A percentile compares a stretch with the other conserved stretches of the same genome.
phyloP scores from a whole-genome alignment of 768 basidiomycete genomes.

The Mycena latifolia region DNA sequence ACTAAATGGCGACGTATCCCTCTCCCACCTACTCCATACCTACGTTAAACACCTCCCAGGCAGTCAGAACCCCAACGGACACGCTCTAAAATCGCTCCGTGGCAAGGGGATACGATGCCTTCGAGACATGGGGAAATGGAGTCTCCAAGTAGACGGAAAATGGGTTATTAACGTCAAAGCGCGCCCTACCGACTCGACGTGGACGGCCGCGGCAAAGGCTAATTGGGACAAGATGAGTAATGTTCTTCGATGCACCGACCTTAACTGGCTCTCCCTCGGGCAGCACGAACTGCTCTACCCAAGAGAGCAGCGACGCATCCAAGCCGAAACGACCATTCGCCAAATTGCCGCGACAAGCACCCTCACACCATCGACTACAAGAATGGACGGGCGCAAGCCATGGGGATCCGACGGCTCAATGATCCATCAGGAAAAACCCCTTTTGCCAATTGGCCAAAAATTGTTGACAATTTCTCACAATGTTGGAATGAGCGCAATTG shows the following conservation, averaged over 20 bases:
- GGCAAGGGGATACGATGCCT: not conserved
- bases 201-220: not conserved
- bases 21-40: not conserved
- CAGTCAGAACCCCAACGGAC: not conserved
- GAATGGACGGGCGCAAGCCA: not conserved
- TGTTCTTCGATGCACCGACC: not conserved
- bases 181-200: not conserved
- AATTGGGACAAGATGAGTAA: slow-evolving; percentile 15
- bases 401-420: slow-evolving; percentile 46
- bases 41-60: not conserved
- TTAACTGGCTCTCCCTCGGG: slow-evolving; percentile 3
- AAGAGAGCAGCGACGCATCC: not conserved
- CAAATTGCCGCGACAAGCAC: not conserved
- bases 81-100: not conserved
- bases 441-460: too few species aligned
- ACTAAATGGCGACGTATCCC: not conserved
- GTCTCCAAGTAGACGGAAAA: not conserved
- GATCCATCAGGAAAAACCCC: too few species aligned
- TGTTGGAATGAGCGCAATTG: too few species aligned
- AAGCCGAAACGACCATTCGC: not conserved
- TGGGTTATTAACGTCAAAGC: not conserved
- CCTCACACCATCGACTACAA: not conserved
- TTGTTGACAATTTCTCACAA: too few species aligned
- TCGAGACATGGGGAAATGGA: not conserved
- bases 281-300: not conserved